Evolutionary conservation across 495 filamentous ascomycete species (phyloP).

Genomic region (Tuber umbilicatum): DNA sequence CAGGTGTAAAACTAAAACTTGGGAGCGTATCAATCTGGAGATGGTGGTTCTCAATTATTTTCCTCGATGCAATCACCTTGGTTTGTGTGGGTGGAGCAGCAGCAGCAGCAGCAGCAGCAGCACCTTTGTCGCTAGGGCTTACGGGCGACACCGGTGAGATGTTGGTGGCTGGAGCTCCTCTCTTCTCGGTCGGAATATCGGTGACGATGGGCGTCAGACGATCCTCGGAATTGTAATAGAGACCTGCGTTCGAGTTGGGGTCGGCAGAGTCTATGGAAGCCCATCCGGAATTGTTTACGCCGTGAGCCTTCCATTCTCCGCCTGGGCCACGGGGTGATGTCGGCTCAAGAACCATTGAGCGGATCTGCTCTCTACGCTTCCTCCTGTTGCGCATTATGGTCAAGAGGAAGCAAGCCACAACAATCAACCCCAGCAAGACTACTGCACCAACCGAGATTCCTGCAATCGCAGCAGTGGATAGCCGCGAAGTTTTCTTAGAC

Average conservation of each 20-base stretch:
- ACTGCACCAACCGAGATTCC: constrained; percentile 28
- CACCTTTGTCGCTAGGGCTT: constrained; percentile 22
- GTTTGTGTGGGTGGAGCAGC: constrained; percentile 12
- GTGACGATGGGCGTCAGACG: constrained; percentile 19
- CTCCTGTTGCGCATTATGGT: constrained; percentile 16
- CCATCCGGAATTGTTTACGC: constrained; percentile 13
- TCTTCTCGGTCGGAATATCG: constrained; percentile 24
- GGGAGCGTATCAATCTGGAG: constrained; percentile 15
- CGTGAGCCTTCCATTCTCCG: constrained; percentile 17
- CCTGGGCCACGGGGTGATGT: constrained; percentile 19
- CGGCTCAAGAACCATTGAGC: constrained; percentile 22
- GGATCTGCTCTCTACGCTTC: constrained; percentile 16
- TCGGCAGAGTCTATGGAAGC: constrained; percentile 24
- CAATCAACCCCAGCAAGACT: constrained; percentile 11
- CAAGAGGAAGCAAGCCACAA: constrained; percentile 17
- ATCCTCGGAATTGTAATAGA: constrained; percentile 21
- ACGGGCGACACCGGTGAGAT: constrained; percentile 29
- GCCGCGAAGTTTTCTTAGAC: constrained; percentile 2
- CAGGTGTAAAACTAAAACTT: constrained; percentile 16
- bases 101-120: constrained; percentile 14
- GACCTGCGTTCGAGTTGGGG: constrained; percentile 8
- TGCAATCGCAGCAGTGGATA: constrained; percentile 20
- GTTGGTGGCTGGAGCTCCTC: constrained; percentile 7
- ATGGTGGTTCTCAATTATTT: constrained; percentile 23
- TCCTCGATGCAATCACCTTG: constrained; percentile 15